Evolutionary conservation across 23 red algal species (phyloP), one percentile per base, ranked within the genome.

Genomic region (Porphyridium purpureum): DNA sequence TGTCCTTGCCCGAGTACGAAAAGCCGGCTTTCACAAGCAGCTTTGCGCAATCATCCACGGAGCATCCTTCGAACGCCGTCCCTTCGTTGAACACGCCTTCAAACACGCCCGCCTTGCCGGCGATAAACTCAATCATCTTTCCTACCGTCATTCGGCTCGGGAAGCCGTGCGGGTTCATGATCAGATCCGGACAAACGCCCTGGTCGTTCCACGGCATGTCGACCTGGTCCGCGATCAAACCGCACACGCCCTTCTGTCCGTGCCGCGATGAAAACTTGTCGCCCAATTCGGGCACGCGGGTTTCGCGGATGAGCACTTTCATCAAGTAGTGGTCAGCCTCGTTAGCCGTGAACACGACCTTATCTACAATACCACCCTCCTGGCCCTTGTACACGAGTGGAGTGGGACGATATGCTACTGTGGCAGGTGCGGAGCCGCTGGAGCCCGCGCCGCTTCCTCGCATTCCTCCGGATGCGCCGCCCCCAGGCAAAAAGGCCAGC

Each of bases 191-290:
- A 3, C 76, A 66, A 25, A 95, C 80, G 19, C 90, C 90, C 60
- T 60, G 69, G 23, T 95, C 73, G 19, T 66, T 76, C 44, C 75
- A 95, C 41, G 90, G 90, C 70, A 95, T 69, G 32, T 95, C 90
- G 49, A 70, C 70, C 49, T 84, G 74, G 7, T 64, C 44, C 35
- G 66, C 70, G 68, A 95, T 75, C 54, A 81, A 24, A 8, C 80
- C 80, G 24, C 70, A 72, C 4, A 95, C 90, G 24, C 90, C 90
- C 56, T 95, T 95, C 52, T 95, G 90, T 6, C 90, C 90, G 54
- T 84, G 78, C 15, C 90, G 78, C 20, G 90, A 95, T 21, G 90
- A 81, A 56, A 84, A 95, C 67, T 95, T 95, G 65, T 95, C 90
- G 33, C 90, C 90, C 35, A 84, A 55, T 15, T 83, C 77, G 35